These are phyloP conservation scores for Calocybe gangraenosa DNA, from an alignment of 768 basidiomycete genomes.

Conservation along the genomic window DNA sequence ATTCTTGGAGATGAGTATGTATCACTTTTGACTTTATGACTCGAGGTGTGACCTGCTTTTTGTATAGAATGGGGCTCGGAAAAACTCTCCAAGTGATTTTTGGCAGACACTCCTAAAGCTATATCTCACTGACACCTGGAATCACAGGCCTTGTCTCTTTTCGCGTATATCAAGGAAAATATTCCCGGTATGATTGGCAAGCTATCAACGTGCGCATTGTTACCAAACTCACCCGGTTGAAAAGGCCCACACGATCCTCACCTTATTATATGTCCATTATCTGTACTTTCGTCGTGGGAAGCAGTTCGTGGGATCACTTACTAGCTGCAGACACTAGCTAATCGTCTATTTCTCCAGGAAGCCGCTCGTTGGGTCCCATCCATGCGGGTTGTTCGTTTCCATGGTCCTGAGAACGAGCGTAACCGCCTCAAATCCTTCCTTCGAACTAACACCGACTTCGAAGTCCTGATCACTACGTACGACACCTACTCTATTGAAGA, in stretches of 20 bases:
- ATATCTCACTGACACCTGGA: not conserved
- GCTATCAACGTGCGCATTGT: not conserved
- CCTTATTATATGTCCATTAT: conserved; percentile 70
- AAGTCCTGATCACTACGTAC: conserved; percentile 67
- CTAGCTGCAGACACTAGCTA: conserved; percentile 1
- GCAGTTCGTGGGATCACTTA: conserved; percentile 27
- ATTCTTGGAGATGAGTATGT: conserved; percentile 68
- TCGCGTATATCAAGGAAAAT: conserved; percentile 62
- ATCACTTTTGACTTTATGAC: no score
- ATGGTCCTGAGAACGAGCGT: conserved; percentile 53
- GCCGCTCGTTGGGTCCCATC: conserved; percentile 50
- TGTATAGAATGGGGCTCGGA: conserved; percentile 56
- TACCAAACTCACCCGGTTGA: not conserved
- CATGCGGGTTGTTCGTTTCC: conserved; percentile 53
- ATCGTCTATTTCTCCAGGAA: conserved; percentile 31
- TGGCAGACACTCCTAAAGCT: not conserved
- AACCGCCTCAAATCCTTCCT: conserved; percentile 46
- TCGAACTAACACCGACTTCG: conserved; percentile 36
- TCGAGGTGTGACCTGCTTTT: no score
- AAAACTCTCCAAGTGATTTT: conserved; percentile 56
- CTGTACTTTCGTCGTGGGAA: conserved; percentile 59
- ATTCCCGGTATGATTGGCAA: conserved; percentile 28
- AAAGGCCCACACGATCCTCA: conserved; percentile 51
- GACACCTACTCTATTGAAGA: conserved; percentile 57
- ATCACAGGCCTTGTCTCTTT: conserved; percentile 52